Evolutionary conservation across 2,329 filamentous ascomycete species (phyloP), one percentile per base, ranked within the genome.

Genomic region (Seiridium unicorne): DNA sequence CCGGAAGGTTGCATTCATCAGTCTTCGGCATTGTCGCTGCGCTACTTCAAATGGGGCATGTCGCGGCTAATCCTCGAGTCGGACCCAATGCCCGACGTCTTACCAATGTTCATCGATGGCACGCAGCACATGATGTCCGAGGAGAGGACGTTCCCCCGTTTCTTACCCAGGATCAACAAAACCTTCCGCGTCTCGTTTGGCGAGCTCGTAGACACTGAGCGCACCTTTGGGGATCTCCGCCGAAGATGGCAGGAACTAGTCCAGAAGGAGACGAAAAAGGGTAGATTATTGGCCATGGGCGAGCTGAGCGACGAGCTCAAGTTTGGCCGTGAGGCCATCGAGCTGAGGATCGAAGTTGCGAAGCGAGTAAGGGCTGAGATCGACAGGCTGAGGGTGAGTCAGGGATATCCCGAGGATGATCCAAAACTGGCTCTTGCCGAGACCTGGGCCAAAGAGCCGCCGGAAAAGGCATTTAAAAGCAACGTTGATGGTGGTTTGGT

Each of bases 21-120:
- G 77, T 88, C 92, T 65, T 84, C 89, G 1, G 80, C 87, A 47
- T 87, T 88, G 68, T 86, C 89, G 6, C 89, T 98, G 81, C 90
- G 95, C 36, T 99, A 99, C 77, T 98, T 98, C 85, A 97, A 97
- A 79, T 99, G 95, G 95, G 95, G 95, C 1, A 83, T 98, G 1
- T 92, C 94, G 5, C 87, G 95, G 2, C 82, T 98, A 60, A 95
- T 99, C 60, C 85, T 99, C 51, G 95, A 99, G 75, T 86, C 89
- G 51, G 90, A 94, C 54, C 92, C 92, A 3, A 88, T 91, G 63
- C 95, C 95, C 0, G 91, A 96, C 66, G 84, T 99, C 26, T 84
- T 99, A 42, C 93, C 95, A 48, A 94, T 99, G 77, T 99, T 96
- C 81, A 89, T 98, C 55, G 92, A 97, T 69, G 95, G 95, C 35